These are phyloP conservation scores for Rhododendron molle DNA, from an alignment of 148 eudicot genomes.

Conservation along the genomic window DNA sequence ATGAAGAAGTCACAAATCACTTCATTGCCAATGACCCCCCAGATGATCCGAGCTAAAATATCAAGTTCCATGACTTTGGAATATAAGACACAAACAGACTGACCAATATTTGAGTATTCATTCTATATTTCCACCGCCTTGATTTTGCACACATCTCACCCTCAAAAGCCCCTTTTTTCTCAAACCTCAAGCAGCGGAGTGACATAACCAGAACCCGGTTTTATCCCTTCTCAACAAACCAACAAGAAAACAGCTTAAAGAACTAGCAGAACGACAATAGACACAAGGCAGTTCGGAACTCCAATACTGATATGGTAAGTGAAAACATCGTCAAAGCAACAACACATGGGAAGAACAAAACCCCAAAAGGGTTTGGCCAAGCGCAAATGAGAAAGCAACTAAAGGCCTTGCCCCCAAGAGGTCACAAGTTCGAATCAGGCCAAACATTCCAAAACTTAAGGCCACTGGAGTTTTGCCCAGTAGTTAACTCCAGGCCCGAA, in stretches of 20 bases:
- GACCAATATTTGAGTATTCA: background rate
- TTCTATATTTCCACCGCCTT: background rate
- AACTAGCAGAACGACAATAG: background rate
- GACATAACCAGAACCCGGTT: background rate
- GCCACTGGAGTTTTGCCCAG: background rate
- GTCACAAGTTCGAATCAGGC: background rate
- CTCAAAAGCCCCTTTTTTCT: background rate
- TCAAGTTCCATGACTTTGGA: background rate
- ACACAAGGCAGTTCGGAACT: background rate
- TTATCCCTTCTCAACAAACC: background rate
- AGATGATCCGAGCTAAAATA: background rate
- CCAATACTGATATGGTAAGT: background rate
- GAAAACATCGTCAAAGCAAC: background rate
- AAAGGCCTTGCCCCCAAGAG: background rate
- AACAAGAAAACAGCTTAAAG: background rate
- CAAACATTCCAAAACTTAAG: background rate
- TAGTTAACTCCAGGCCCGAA: background rate
- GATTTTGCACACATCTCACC: background rate
- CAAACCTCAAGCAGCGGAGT: background rate
- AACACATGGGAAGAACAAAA: background rate
- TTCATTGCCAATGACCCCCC: background rate
- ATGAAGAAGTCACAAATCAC: background rate
- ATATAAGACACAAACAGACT: background rate
- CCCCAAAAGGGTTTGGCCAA: no score
- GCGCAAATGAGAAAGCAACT: no score